Evolutionary conservation across 1,139 yeast genomes (phyloP).

Genomic region (Yamadazyma songkhlaensis): DNA sequence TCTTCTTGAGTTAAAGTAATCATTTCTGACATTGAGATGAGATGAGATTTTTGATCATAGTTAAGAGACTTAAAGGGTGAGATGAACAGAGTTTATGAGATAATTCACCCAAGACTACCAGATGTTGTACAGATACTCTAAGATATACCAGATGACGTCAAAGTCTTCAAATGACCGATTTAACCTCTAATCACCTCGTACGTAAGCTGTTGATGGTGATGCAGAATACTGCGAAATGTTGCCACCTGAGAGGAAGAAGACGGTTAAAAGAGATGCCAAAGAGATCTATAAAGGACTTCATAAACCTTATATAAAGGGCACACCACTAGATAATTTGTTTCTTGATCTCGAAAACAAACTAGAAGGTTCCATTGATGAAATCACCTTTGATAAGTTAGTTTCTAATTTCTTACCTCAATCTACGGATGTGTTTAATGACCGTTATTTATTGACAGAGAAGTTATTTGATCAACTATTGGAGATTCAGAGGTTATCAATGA

Average conservation of each 20-base stretch:
- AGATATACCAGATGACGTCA: too few species aligned
- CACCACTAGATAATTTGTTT: slow-evolving; percentile 38
- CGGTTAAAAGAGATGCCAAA: slow-evolving; percentile 31
- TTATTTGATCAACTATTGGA: slow-evolving; percentile 30
- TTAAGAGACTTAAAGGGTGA: too few species aligned
- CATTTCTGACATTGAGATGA: slow-evolving; percentile 15
- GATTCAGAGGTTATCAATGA: slow-evolving; percentile 35
- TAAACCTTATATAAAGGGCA: slow-evolving; percentile 26
- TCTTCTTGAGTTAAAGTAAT: slow-evolving; percentile 60
- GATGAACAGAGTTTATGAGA: too few species aligned
- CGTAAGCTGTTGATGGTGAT: neutral
- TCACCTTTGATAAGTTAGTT: slow-evolving; percentile 14
- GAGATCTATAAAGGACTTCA: slow-evolving; percentile 41
- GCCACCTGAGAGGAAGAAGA: slow-evolving; percentile 21
- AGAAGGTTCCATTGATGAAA: slow-evolving; percentile 24
- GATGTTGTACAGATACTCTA: too few species aligned
- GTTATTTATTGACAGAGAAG: slow-evolving; percentile 23
- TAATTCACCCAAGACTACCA: too few species aligned
- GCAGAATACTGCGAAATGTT: slow-evolving; percentile 25
- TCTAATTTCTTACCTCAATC: neutral
- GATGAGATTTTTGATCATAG: neutral
- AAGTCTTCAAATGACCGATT: too few species aligned
- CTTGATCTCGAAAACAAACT: slow-evolving; percentile 25
- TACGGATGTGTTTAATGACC: slow-evolving; percentile 8
- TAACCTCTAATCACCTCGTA: too few species aligned